Conservation (phyloP, 257 asterid species). For the Ajuga chamaepitys region DNA sequence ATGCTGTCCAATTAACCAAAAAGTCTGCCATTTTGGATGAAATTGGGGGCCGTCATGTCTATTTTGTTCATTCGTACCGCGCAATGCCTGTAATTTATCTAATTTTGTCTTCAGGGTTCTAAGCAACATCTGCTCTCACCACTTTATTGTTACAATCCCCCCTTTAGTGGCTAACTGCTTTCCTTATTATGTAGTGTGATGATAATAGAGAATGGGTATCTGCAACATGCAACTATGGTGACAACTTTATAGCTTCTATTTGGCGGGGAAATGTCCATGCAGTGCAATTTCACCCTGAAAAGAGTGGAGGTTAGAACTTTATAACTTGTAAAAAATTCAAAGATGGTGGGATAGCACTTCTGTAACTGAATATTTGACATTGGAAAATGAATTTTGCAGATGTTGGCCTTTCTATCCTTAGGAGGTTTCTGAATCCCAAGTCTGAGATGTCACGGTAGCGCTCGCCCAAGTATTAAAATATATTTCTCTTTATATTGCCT, state of each 20-base stretch:
- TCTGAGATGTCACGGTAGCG: constrained; percentile 55
- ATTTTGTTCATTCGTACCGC: constrained; percentile 93
- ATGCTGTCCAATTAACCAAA: constrained; percentile 54
- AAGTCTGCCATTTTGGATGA: constrained; percentile 75
- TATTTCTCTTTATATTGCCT: background rate
- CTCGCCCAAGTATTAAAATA: constrained; percentile 1
- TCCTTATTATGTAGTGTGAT: constrained; percentile 48
- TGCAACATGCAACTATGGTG: constrained; percentile 79
- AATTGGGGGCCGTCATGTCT: constrained; percentile 75
- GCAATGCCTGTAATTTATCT: constrained; percentile 64
- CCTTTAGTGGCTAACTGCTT: constrained; percentile 15
- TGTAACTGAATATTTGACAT: background rate
- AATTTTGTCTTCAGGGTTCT: constrained; percentile 3
- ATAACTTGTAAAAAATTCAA: background rate
- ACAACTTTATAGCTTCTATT: constrained; percentile 71
- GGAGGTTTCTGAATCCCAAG: constrained; percentile 68
- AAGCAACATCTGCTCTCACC: background rate
- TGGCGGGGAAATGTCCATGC: constrained; percentile 89
- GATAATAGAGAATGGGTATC: constrained; percentile 86
- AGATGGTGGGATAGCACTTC: background rate
- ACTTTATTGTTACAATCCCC: constrained; percentile 6
- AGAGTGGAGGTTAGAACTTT: constrained; percentile 75
- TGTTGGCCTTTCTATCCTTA: constrained; percentile 81
- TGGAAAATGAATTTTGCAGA: constrained; percentile 39
- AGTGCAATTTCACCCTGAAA: constrained; percentile 97